Evolutionary conservation across 768 basidiomycete species (phyloP).

Genomic region (Phlegmacium glaucopus): DNA sequence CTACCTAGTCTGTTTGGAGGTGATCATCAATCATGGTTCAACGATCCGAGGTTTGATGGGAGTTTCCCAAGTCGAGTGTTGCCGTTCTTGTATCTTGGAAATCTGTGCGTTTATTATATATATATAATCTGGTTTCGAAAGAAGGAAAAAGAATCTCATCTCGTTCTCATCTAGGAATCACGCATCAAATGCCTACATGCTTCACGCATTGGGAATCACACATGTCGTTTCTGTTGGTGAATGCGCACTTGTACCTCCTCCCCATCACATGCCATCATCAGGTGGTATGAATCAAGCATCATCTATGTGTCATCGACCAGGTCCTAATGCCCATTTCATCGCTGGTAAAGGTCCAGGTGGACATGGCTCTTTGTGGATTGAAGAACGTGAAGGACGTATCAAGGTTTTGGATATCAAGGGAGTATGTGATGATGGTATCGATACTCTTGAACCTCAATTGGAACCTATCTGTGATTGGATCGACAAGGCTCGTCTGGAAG

Average conservation of each 20-base stretch:
- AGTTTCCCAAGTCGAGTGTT: slow-evolving; percentile 93
- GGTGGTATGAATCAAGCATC: slow-evolving; percentile 2
- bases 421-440: slow-evolving; percentile 95
- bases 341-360: slow-evolving; percentile 44
- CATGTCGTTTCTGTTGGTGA: slow-evolving; percentile 98
- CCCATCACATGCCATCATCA: slow-evolving; percentile 34
- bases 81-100: slow-evolving; percentile 92
- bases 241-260: slow-evolving; percentile 83
- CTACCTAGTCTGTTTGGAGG: slow-evolving; percentile 55
- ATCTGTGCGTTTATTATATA: slow-evolving; percentile 90
- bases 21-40: slow-evolving; percentile 92
- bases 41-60: slow-evolving; percentile 89
- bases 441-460: slow-evolving; percentile 86
- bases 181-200: slow-evolving; percentile 92
- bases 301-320: slow-evolving; percentile 25
- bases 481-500: slow-evolving; percentile 73
- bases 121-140: too few species aligned
- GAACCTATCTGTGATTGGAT: slow-evolving; percentile 93
- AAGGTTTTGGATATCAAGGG: slow-evolving; percentile 90
- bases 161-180: slow-evolving; percentile 91
- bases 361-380: slow-evolving; percentile 80
- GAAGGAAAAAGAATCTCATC: too few species aligned
- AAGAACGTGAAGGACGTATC: slow-evolving; percentile 85
- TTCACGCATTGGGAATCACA: slow-evolving; percentile 92
- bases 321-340: slow-evolving; percentile 31